Conservation (phyloP, 352 stramenopile species). For the Globisporangium paroecandrum region DNA sequence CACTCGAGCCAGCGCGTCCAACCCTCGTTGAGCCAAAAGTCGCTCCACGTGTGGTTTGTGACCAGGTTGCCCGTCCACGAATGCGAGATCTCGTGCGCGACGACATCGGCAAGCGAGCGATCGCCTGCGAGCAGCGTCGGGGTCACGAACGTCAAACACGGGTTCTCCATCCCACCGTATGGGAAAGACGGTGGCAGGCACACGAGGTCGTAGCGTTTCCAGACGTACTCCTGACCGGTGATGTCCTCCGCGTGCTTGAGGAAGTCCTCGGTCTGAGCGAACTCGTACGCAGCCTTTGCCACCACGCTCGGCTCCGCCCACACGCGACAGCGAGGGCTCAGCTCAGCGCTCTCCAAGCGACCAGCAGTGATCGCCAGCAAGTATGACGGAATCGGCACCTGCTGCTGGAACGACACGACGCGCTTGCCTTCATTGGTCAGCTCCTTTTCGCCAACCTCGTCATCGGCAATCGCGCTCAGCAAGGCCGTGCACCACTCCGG, state of each 20-base stretch:
- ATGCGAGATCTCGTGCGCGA: constrained; percentile 97
- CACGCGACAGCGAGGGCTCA: constrained; percentile 86
- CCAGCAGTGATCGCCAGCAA: constrained; percentile 93
- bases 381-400: constrained; percentile 94
- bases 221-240: constrained; percentile 91
- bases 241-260: constrained; percentile 91
- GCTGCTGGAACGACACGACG: constrained; percentile 47
- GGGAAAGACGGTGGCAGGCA: constrained; percentile 95
- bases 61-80: constrained; percentile 97
- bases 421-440: constrained; percentile 3
- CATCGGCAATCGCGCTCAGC: constrained; percentile 81
- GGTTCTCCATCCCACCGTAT: constrained; percentile 76
- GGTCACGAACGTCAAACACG: constrained; percentile 95
- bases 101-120: constrained; percentile 92
- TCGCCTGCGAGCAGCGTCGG: constrained; percentile 95
- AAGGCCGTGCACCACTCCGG: constrained; percentile 91
- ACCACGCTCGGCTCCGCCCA: constrained; percentile 95
- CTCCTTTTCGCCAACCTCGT: background rate
- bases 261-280: constrained; percentile 93
- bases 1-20: constrained; percentile 98
- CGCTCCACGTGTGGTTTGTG: constrained; percentile 94
- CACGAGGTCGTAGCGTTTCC: constrained; percentile 97
- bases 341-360: constrained; percentile 84
- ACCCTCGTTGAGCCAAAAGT: constrained; percentile 99
- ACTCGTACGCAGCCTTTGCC: constrained; percentile 91